Evolutionary conservation across 306 rosid genomes (phyloP).

Genomic region (Herpetospermum pedunculosum): DNA sequence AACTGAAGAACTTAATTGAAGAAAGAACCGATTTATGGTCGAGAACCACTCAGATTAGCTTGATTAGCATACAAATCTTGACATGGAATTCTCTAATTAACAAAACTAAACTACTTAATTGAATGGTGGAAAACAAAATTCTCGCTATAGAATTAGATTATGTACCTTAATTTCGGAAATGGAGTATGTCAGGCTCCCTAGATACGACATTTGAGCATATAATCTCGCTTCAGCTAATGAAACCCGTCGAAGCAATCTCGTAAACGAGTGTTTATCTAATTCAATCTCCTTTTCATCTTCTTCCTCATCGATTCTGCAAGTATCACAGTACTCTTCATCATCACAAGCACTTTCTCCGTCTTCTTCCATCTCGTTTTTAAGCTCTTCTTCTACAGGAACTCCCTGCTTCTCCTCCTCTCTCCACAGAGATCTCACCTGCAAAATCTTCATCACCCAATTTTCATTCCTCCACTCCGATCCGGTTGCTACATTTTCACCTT

Average conservation of each 20-base stretch:
- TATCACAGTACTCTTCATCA: constrained; percentile 27
- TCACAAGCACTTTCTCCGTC: constrained; percentile 14
- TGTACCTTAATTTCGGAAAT: constrained; percentile 62
- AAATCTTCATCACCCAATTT: constrained; percentile 77
- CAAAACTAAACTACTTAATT: background rate
- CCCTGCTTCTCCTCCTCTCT: constrained; percentile 24
- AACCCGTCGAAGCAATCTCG: constrained; percentile 67
- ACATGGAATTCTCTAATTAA: background rate
- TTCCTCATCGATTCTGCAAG: constrained; percentile 34
- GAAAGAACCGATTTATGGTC: background rate
- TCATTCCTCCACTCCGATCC: constrained; percentile 20
- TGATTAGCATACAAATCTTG: constrained; percentile 1
- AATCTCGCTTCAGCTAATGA: constrained; percentile 63
- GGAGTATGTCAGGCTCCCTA: constrained; percentile 70
- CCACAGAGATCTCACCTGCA: constrained; percentile 57
- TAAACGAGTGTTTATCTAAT: constrained; percentile 57
- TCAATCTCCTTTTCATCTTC: constrained; percentile 25
- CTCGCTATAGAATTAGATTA: background rate
- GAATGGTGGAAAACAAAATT: background rate
- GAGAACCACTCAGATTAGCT: background rate
- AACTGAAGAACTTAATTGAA: background rate
- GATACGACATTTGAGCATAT: constrained; percentile 77
- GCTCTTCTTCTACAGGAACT: constrained; percentile 6
- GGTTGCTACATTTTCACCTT: constrained; percentile 2
- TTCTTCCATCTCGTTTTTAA: background rate